Conservation (phyloP, 2,329 filamentous ascomycete species). For the Aphanoascus verrucosus region DNA sequence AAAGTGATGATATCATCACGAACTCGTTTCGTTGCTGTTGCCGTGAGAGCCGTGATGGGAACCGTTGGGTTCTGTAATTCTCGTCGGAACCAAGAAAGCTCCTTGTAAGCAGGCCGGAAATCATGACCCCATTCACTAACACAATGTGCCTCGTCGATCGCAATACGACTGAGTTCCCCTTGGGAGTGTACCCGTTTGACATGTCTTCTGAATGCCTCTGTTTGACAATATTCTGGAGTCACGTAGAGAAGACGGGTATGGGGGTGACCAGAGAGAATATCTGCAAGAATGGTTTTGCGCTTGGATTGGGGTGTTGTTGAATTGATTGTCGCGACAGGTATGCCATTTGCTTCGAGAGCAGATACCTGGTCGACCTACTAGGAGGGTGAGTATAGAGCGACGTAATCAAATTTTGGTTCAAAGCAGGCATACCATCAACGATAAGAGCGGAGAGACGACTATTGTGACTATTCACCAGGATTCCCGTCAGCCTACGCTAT, state of each 20-base stretch:
- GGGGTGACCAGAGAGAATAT: conserved; percentile 81
- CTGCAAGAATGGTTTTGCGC: conserved; percentile 59
- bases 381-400: conserved; percentile 33
- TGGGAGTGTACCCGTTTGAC: conserved; percentile 66
- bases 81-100: conserved; percentile 69
- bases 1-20: conserved; percentile 71
- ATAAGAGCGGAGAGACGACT: conserved; percentile 78
- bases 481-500: not conserved
- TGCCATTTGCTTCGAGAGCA: conserved; percentile 59
- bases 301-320: conserved; percentile 61
- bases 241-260: conserved; percentile 77
- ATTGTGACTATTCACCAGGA: conserved; percentile 56
- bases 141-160: conserved; percentile 90
- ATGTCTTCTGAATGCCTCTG: conserved; percentile 63
- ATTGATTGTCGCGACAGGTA: conserved; percentile 78
- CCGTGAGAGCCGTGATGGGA: conserved; percentile 85
- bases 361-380: conserved; percentile 80
- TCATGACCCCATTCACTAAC: conserved; percentile 98
- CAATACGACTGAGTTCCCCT: conserved; percentile 74
- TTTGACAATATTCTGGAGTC: conserved; percentile 78
- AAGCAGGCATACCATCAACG: conserved; percentile 64
- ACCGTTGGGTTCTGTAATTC: conserved; percentile 61
- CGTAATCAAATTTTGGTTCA: not conserved
- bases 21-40: conserved; percentile 74
- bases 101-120: conserved; percentile 85